Percentiles rank a stretch among this genome's conserved stretches.
Evolutionary conservation across 2,329 filamentous ascomycete species (phyloP).

Genomic region (Microsporum ferrugineum): DNA sequence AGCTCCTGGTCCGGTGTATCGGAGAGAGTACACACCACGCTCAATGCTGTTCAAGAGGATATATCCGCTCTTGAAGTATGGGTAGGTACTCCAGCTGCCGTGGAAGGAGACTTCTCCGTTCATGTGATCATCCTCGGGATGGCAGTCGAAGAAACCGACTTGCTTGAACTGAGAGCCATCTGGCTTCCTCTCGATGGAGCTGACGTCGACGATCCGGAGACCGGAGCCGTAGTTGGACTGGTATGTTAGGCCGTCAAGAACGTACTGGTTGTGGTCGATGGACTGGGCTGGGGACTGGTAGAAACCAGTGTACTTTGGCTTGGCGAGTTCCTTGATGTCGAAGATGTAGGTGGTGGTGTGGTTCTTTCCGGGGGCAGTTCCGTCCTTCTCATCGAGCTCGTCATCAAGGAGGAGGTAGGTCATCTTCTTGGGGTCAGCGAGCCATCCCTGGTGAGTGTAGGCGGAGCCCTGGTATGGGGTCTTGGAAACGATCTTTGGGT

Average conservation of each 20-base stretch:
- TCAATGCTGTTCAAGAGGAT: slow-evolving; percentile 45
- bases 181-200: slow-evolving; percentile 25
- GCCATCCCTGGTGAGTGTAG: slow-evolving; percentile 50
- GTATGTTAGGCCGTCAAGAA: slow-evolving; percentile 36
- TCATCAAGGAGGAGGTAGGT: slow-evolving; percentile 43
- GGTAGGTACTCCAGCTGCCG: slow-evolving; percentile 41
- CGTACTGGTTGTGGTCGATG: slow-evolving; percentile 43
- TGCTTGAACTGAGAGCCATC: slow-evolving; percentile 39
- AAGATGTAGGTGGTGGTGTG: slow-evolving; percentile 43
- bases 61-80: slow-evolving; percentile 40
- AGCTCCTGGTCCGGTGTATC: slow-evolving; percentile 19
- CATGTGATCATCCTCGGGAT: slow-evolving; percentile 41
- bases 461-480: slow-evolving; percentile 46
- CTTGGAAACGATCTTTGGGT: slow-evolving; percentile 38
- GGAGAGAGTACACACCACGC: slow-evolving; percentile 40
- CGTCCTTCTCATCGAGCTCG: slow-evolving; percentile 41
- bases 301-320: slow-evolving; percentile 34
- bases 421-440: slow-evolving; percentile 36
- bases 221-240: slow-evolving; percentile 43
- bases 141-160: slow-evolving; percentile 41
- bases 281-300: slow-evolving; percentile 34
- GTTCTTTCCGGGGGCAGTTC: slow-evolving; percentile 31
- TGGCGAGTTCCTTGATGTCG: slow-evolving; percentile 37
- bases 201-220: slow-evolving; percentile 29
- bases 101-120: slow-evolving; percentile 33